Conservation (phyloP, 73 alveolate genomes). For the Tetrahymena thermophila region DNA sequence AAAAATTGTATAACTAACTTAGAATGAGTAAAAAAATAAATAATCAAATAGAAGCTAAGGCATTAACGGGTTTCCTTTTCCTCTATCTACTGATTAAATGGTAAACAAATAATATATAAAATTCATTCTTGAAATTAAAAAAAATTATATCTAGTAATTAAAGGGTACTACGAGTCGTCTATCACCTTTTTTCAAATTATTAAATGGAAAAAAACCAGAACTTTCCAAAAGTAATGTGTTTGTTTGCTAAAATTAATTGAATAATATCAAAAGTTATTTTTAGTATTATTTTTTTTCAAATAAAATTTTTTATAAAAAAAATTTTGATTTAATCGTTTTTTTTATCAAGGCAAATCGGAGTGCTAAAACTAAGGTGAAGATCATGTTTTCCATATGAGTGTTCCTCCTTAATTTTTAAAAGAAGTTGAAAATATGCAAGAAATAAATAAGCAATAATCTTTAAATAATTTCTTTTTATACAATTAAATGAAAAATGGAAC, state of each 20-base stretch:
- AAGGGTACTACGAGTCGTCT: not conserved
- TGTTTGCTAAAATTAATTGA: not conserved
- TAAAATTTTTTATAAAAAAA: too few relatives aligned
- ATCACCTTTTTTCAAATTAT: not conserved
- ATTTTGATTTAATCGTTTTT: too few relatives aligned
- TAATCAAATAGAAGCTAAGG: not conserved
- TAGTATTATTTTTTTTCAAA: not conserved
- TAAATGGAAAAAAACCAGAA: not conserved
- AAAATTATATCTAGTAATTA: not conserved
- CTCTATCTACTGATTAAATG: not conserved
- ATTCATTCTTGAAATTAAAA: not conserved
- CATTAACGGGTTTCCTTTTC: not conserved
- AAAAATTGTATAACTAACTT: not conserved
- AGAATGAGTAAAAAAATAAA: not conserved
- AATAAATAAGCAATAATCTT: not conserved
- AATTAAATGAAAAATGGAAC: not conserved
- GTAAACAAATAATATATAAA: not conserved
- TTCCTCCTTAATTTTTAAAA: not conserved
- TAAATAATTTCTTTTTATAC: not conserved
- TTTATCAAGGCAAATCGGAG: not conserved
- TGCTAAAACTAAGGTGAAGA: not conserved
- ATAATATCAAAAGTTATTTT: not conserved
- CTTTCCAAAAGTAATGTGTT: not conserved
- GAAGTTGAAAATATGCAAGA: not conserved
- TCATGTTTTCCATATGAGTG: not conserved